Evolutionary conservation across 2,329 filamentous ascomycete genomes (phyloP).

Genomic region (Epichloe sp.): DNA sequence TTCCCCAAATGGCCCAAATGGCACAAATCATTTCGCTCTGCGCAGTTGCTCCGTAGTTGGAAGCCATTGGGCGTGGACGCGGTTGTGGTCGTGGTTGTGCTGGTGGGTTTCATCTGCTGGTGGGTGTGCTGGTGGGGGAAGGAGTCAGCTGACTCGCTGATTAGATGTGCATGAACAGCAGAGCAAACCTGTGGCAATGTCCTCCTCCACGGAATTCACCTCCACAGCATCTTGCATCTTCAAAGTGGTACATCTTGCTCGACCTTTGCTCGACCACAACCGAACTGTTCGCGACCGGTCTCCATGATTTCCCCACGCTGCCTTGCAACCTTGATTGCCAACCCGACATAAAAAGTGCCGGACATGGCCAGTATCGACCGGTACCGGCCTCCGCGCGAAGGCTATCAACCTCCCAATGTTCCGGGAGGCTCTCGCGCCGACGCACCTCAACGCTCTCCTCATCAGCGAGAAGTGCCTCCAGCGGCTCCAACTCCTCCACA

Average conservation of each 20-base stretch:
- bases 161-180: not conserved
- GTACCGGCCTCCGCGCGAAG: conserved; percentile 43
- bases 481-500: conserved; percentile 49
- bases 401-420: conserved; percentile 40
- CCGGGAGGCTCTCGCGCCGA: conserved; percentile 26
- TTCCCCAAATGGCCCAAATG: no score
- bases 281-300: conserved; percentile 3
- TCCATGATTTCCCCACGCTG: conserved; percentile 14
- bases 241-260: not conserved
- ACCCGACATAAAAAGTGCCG: conserved; percentile 12
- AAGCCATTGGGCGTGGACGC: no score
- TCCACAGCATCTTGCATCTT: not conserved
- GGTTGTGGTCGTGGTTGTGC: no score
- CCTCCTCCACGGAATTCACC: not conserved
- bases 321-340: conserved; percentile 10
- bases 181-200: not conserved
- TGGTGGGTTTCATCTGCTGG: not conserved
- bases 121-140: not conserved
- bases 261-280: not conserved
- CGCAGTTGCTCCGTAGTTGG: no score
- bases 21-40: no score
- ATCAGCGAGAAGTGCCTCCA: conserved; percentile 43
- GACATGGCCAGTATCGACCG: conserved; percentile 47
- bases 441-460: conserved; percentile 36
- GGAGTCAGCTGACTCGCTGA: conserved; percentile 3